Conservation (phyloP, 768 basidiomycete species). For the Boletus tomentosulus region DNA sequence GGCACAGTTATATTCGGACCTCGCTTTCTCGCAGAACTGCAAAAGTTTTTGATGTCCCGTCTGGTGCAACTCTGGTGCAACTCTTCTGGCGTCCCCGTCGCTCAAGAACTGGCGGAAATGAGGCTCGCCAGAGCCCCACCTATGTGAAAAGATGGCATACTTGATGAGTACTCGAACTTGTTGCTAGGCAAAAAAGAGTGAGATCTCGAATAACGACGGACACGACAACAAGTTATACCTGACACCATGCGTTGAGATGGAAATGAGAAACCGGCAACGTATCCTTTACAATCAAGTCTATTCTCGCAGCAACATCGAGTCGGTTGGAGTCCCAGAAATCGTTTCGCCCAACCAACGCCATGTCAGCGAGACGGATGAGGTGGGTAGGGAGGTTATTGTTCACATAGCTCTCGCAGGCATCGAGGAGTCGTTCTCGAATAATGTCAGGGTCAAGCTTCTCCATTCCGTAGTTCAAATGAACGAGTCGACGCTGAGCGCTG, state of each 20-base stretch:
- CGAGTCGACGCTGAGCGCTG: background rate
- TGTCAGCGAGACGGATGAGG: constrained; percentile 1
- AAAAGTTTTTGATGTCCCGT: constrained; percentile 15
- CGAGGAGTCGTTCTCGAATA: background rate
- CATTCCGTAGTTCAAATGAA: background rate
- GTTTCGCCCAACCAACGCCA: background rate
- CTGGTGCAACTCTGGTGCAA: background rate
- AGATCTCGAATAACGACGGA: background rate
- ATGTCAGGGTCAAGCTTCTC: background rate
- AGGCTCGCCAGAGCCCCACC: background rate
- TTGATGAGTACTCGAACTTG: background rate
- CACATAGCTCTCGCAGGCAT: background rate
- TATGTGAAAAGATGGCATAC: constrained; percentile 1
- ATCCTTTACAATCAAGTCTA: background rate
- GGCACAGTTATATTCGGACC: constrained; percentile 11
- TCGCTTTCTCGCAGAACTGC: constrained; percentile 15
- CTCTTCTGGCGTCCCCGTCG: constrained; percentile 7
- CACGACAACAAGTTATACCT: background rate
- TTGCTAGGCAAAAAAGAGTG: background rate
- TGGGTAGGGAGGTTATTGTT: constrained; percentile 2
- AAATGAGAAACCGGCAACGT: background rate
- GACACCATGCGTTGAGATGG: background rate
- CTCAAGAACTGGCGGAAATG: background rate
- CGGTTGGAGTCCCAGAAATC: background rate
- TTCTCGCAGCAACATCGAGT: background rate